Evolutionary conservation across 2,329 filamentous ascomycete genomes (phyloP).

Genomic region (Arthrobotrys sinensis): DNA sequence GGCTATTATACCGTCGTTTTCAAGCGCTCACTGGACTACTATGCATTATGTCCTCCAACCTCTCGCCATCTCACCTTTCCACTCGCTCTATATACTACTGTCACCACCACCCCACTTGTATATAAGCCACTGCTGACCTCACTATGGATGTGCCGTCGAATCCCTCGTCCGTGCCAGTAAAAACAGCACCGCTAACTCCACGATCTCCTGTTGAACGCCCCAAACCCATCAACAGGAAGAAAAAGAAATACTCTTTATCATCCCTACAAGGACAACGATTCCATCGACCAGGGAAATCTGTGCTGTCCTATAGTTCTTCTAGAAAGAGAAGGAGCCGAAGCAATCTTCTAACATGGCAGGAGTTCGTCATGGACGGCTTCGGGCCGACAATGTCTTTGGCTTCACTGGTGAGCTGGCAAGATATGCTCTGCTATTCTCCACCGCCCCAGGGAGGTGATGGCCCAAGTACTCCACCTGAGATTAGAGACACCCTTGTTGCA

Average conservation of each 20-base stretch:
- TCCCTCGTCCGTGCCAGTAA: slow-evolving; percentile 6
- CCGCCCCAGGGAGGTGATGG: slow-evolving; percentile 36
- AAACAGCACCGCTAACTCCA: slow-evolving; percentile 10
- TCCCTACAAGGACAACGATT: slow-evolving; percentile 43
- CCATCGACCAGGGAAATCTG: slow-evolving; percentile 10
- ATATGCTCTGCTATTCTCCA: slow-evolving; percentile 52
- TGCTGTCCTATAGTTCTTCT: not conserved
- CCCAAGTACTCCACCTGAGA: slow-evolving; percentile 41
- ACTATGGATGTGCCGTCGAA: slow-evolving; percentile 5
- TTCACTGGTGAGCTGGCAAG: slow-evolving; percentile 55
- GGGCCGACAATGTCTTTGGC: slow-evolving; percentile 50
- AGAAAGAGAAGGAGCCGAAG: slow-evolving; percentile 4
- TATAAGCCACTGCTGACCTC: not conserved
- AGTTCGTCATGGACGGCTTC: slow-evolving; percentile 52
- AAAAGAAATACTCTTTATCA: slow-evolving; percentile 38
- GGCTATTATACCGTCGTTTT: slow-evolving; percentile 4
- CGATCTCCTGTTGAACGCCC: slow-evolving; percentile 13
- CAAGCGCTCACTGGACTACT: not conserved
- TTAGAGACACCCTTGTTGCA: slow-evolving; percentile 26
- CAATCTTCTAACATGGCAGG: slow-evolving; percentile 54
- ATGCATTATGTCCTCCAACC: not conserved
- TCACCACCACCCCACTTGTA: not conserved
- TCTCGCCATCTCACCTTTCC: slow-evolving; percentile 15
- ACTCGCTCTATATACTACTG: slow-evolving; percentile 20
- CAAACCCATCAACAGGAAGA: slow-evolving; percentile 17